Evolutionary conservation across 768 basidiomycete genomes (phyloP).

Genomic region (Hygrophorus pudorinus): DNA sequence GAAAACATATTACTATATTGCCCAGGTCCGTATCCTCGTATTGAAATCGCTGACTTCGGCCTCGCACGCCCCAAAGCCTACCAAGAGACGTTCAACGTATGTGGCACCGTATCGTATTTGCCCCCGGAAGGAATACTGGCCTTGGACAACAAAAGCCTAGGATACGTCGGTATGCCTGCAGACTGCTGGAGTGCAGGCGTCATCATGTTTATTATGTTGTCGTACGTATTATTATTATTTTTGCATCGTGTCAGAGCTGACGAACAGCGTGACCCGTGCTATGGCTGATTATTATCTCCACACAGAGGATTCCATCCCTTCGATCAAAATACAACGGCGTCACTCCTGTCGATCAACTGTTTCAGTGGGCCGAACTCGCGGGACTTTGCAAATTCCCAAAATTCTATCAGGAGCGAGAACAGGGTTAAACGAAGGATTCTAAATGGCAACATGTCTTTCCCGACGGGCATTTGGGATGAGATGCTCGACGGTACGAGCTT

Average conservation of each 20-base stretch:
- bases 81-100: conserved; percentile 78
- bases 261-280: too few relatives aligned
- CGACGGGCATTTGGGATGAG: conserved; percentile 40
- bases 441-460: conserved; percentile 48
- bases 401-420: conserved; percentile 41
- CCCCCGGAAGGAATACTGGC: conserved; percentile 81
- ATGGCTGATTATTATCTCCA: background rate
- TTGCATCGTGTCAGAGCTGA: background rate
- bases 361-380: conserved; percentile 17
- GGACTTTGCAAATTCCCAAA: conserved; percentile 16
- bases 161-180: conserved; percentile 70
- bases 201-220: conserved; percentile 74
- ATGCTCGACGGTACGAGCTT: conserved; percentile 45
- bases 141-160: conserved; percentile 60
- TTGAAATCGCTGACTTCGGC: conserved; percentile 82
- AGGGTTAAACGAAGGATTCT: conserved; percentile 64
- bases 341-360: conserved; percentile 17
- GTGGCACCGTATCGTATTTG: conserved; percentile 80
- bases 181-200: conserved; percentile 88
- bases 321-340: conserved; percentile 29
- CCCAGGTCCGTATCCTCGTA: conserved; percentile 79
- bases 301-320: conserved; percentile 69
- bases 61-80: conserved; percentile 70
- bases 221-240: conserved; percentile 36
- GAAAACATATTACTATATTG: conserved; percentile 74